Percentiles rank a stretch among this genome's conserved stretches.
Conservation (phyloP, 2,329 filamentous ascomycete genomes). For the Ceratocystis albifundus region DNA sequence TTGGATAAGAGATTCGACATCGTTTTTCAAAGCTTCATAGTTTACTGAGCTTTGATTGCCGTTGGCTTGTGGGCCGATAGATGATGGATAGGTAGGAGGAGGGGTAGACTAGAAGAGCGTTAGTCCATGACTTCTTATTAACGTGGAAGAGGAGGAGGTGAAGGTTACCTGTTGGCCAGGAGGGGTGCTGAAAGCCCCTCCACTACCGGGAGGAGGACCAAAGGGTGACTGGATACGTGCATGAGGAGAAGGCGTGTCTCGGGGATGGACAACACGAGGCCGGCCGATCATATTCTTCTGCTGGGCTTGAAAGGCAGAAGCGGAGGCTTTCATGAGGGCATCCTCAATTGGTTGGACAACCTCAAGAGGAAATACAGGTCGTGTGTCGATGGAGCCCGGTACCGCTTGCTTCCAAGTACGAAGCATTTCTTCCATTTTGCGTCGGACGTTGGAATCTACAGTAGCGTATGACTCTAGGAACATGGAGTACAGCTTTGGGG, state of each 20-base stretch:
- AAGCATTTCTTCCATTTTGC: constrained; percentile 93
- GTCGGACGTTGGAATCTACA: constrained; percentile 69
- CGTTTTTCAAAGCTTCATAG: constrained; percentile 65
- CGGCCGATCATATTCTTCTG: constrained; percentile 40
- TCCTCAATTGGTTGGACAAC: constrained; percentile 87
- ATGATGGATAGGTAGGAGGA: constrained; percentile 2
- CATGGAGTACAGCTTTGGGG: constrained; percentile 78
- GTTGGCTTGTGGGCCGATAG: constrained; percentile 9
- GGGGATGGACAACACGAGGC: constrained; percentile 49
- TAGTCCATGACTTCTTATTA: neutral
- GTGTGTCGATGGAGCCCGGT: constrained; percentile 81
- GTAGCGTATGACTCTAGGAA: constrained; percentile 95
- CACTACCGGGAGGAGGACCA: neutral
- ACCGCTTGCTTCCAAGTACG: constrained; percentile 97
- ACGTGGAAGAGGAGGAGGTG: neutral
- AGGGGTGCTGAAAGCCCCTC: constrained; percentile 8
- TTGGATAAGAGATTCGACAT: constrained; percentile 68
- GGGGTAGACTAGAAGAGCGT: constrained; percentile 3
- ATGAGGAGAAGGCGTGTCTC: constrained; percentile 41
- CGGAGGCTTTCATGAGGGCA: constrained; percentile 71
- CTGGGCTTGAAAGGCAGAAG: constrained; percentile 48
- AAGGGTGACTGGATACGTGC: constrained; percentile 10
- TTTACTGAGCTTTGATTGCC: constrained; percentile 33
- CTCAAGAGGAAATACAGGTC: constrained; percentile 81
- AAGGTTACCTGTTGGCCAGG: constrained; percentile 20